Percentiles rank a stretch among this genome's conserved stretches.
Conservation (phyloP, 2,329 filamentous ascomycete genomes). For the Pseudocercospora fuligena region DNA sequence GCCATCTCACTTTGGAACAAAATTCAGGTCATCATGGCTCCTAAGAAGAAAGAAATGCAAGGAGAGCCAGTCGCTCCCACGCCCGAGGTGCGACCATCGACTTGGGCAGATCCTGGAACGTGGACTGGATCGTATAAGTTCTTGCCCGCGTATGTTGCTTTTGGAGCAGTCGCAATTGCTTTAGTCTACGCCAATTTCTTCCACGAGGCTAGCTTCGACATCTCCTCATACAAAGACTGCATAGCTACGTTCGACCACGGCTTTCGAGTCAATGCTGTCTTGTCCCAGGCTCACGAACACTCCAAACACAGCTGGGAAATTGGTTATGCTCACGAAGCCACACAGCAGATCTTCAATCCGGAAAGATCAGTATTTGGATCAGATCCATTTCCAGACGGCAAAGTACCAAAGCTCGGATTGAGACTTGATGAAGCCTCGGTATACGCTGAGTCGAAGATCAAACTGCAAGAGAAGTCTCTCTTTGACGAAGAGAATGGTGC, state of each 20-base stretch:
- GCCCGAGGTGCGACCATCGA: conserved; percentile 13
- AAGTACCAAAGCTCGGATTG: conserved; percentile 33
- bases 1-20: neutral
- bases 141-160: conserved; percentile 23
- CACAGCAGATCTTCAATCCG: conserved; percentile 46
- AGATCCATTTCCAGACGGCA: conserved; percentile 43
- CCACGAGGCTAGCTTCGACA: conserved; percentile 25
- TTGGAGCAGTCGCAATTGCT: conserved; percentile 23
- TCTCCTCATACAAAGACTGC: conserved; percentile 30
- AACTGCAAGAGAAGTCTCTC: conserved; percentile 41
- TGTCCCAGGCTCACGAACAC: conserved; percentile 37
- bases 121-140: conserved; percentile 31
- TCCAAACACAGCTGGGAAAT: conserved; percentile 50
- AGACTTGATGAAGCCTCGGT: conserved; percentile 39
- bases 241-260: conserved; percentile 34
- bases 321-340: conserved; percentile 48
- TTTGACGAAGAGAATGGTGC: conserved; percentile 44
- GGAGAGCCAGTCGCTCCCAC: neutral
- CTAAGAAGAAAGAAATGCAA: neutral
- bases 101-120: conserved; percentile 31
- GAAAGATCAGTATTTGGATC: conserved; percentile 45
- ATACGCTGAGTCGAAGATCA: conserved; percentile 38
- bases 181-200: conserved; percentile 30
- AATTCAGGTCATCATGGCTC: neutral
- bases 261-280: conserved; percentile 35